These are phyloP conservation scores for Colletotrichum endophyticum DNA, from an alignment of 2,329 filamentous ascomycete species.

Conservation along the genomic window DNA sequence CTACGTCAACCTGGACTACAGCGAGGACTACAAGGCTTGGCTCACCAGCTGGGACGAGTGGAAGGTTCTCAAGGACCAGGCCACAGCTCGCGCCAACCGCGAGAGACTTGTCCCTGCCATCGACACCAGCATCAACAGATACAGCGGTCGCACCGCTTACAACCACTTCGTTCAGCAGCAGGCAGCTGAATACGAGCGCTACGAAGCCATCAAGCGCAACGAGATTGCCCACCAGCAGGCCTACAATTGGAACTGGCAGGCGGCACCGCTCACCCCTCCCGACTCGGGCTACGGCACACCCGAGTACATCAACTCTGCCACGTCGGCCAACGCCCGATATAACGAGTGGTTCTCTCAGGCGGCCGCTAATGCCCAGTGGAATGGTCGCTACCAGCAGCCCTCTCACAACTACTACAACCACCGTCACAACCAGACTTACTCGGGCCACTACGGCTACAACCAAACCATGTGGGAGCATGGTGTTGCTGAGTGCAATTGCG, in stretches of 20 bases:
- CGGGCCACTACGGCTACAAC: slow-evolving; percentile 49
- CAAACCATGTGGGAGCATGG: slow-evolving; percentile 55
- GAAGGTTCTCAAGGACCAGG: slow-evolving; percentile 59
- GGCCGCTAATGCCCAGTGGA: slow-evolving; percentile 47
- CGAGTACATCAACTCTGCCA: slow-evolving; percentile 61
- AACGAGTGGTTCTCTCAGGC: slow-evolving; percentile 59
- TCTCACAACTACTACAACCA: slow-evolving; percentile 39
- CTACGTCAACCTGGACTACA: slow-evolving; percentile 82
- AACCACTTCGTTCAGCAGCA: slow-evolving; percentile 60
- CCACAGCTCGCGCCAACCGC: slow-evolving; percentile 36
- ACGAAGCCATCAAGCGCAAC: slow-evolving; percentile 49
- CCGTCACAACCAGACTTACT: slow-evolving; percentile 43
- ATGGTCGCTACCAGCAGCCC: slow-evolving; percentile 49
- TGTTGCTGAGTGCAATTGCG: slow-evolving; percentile 54
- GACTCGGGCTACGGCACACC: slow-evolving; percentile 68
- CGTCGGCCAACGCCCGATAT: slow-evolving; percentile 59
- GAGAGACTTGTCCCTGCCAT: slow-evolving; percentile 52
- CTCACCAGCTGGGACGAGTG: slow-evolving; percentile 65
- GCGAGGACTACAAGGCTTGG: slow-evolving; percentile 73
- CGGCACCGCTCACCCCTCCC: slow-evolving; percentile 60
- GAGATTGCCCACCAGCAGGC: slow-evolving; percentile 34
- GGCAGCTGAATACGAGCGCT: slow-evolving; percentile 57
- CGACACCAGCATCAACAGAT: slow-evolving; percentile 30
- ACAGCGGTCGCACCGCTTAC: slow-evolving; percentile 40
- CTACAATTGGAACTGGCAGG: slow-evolving; percentile 36